Conservation (phyloP, 768 basidiomycete species). For the Termitomyces sp. region DNA sequence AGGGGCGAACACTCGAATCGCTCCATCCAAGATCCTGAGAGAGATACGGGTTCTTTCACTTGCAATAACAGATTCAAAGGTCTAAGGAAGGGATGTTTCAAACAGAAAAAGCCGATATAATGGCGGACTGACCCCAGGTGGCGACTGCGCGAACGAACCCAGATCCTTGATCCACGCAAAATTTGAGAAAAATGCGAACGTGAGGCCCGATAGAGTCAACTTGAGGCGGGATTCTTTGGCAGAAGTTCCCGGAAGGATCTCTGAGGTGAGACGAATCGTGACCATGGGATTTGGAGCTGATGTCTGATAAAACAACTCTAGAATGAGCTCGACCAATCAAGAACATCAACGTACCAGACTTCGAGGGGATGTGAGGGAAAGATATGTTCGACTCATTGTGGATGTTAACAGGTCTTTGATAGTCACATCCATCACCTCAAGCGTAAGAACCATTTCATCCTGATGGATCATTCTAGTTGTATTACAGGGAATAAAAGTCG, state of each 20-base stretch:
- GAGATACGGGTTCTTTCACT: constrained; percentile 75
- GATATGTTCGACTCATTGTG: constrained; percentile 31
- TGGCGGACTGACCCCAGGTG: constrained; percentile 67
- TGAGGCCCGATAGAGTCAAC: constrained; percentile 58
- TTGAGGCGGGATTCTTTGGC: constrained; percentile 79
- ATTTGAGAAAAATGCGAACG: constrained; percentile 56
- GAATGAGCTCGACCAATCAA: background rate
- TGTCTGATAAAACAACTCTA: constrained; percentile 26
- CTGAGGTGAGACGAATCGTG: constrained; percentile 63
- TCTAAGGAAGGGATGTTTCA: constrained; percentile 28
- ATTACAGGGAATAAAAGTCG: background rate
- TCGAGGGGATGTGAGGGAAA: constrained; percentile 52
- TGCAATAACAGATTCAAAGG: constrained; percentile 91
- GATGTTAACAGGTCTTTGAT: constrained; percentile 41
- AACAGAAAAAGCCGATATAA: background rate
- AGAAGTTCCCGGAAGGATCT: constrained; percentile 49
- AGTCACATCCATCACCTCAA: constrained; percentile 57
- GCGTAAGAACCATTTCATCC: constrained; percentile 66
- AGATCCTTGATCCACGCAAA: constrained; percentile 60
- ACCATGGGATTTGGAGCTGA: constrained; percentile 44
- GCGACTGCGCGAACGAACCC: constrained; percentile 63
- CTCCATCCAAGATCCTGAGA: constrained; percentile 62
- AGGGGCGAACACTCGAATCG: constrained; percentile 54
- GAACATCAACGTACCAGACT: constrained; percentile 42
- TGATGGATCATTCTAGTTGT: constrained; percentile 21